Percentiles rank a stretch among this genome's conserved stretches.
Evolutionary conservation across 2,329 filamentous ascomycete species (phyloP).

Genomic region (Ophiostoma montium): DNA sequence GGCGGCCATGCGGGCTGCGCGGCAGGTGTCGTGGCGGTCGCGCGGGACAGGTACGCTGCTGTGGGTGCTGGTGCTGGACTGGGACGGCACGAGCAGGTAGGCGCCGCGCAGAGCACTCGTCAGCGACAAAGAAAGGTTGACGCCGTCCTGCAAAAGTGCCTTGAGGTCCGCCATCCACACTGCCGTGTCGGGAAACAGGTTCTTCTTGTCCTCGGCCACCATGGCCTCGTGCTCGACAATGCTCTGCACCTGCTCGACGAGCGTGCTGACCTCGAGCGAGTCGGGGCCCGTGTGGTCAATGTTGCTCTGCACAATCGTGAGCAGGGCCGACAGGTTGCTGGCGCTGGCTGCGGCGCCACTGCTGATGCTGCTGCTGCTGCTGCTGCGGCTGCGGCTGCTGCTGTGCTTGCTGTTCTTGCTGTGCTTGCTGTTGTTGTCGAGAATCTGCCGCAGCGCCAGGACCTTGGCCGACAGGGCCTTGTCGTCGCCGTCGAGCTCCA

Average conservation of each 20-base stretch:
- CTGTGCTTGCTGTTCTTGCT: conserved; percentile 18
- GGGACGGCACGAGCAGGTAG: conserved; percentile 39
- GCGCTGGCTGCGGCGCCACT: conserved; percentile 25
- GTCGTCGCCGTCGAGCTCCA: conserved; percentile 35
- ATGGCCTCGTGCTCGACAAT: conserved; percentile 19
- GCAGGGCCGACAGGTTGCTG: conserved; percentile 21
- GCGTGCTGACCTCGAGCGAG: conserved; percentile 38
- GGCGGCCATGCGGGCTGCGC: conserved; percentile 60
- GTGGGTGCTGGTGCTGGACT: background rate
- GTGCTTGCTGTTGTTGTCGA: conserved; percentile 25
- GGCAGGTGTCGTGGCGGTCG: conserved; percentile 56
- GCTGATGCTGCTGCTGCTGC: conserved; percentile 22
- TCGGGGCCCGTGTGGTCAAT: conserved; percentile 33
- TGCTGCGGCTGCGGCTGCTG: conserved; percentile 16
- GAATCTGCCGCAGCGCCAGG: conserved; percentile 26
- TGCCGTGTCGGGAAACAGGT: conserved; percentile 47
- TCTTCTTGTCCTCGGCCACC: conserved; percentile 19
- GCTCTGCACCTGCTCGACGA: conserved; percentile 33
- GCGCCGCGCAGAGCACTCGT: conserved; percentile 59
- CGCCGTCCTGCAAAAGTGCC: conserved; percentile 35
- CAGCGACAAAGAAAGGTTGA: conserved; percentile 54
- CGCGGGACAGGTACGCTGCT: conserved; percentile 26
- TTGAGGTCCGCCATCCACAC: conserved; percentile 53
- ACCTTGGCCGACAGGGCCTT: conserved; percentile 26
- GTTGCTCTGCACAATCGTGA: conserved; percentile 40